Evolutionary conservation across 2,329 filamentous ascomycete species (phyloP).

Genomic region (Mycogone perniciosa): DNA sequence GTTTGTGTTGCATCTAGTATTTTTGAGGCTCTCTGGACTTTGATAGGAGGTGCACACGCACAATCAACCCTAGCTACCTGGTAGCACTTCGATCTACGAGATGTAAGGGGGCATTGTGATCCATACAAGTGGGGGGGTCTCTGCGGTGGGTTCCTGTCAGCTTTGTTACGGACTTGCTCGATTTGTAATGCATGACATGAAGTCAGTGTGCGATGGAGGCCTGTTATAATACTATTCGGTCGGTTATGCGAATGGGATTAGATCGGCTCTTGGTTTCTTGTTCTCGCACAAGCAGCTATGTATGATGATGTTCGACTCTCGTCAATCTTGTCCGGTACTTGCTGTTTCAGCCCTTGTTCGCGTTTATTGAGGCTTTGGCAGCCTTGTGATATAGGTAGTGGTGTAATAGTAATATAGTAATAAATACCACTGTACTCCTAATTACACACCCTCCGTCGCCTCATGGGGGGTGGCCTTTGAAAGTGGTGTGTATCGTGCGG

Average conservation of each 20-base stretch:
- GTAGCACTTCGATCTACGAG: slow-evolving; percentile 6
- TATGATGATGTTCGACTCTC: slow-evolving; percentile 7
- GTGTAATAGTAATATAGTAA: background rate
- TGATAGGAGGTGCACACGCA: too few species aligned
- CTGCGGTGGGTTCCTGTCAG: background rate
- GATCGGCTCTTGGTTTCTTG: background rate
- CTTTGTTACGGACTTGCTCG: slow-evolving; percentile 1
- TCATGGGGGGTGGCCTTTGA: background rate
- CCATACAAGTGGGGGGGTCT: slow-evolving; percentile 2
- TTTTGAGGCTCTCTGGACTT: too few species aligned
- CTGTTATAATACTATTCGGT: too few species aligned
- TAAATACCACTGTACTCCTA: background rate
- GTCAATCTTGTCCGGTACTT: slow-evolving; percentile 7
- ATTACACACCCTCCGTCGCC: background rate
- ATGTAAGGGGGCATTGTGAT: slow-evolving; percentile 4
- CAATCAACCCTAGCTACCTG: too few species aligned
- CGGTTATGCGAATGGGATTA: background rate
- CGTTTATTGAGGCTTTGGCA: background rate
- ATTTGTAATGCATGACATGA: slow-evolving; percentile 8
- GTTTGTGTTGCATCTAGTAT: too few species aligned
- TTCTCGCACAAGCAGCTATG: background rate
- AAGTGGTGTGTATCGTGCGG: slow-evolving; percentile 9
- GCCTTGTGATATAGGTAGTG: background rate
- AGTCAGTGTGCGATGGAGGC: background rate
- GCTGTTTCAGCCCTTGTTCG: slow-evolving; percentile 2